Base-by-base conservation (phyloP, 805 yeast species). In the Saturnispora dispora region DNA sequence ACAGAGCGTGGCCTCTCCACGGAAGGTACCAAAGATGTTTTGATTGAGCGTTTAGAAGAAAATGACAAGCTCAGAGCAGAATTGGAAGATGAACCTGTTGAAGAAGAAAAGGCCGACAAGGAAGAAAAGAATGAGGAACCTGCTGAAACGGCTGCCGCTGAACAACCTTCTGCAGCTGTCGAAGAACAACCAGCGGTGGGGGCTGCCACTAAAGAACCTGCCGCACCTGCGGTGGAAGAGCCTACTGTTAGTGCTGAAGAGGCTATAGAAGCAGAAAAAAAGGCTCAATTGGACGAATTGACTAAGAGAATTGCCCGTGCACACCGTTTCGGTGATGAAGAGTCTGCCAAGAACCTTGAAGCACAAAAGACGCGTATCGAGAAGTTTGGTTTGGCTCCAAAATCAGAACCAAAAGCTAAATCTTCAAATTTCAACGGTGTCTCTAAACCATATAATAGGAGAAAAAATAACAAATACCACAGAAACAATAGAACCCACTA, bases 1-100 rank as follows among this genome's bases (percentile, higher is more conserved):
- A 83, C 83, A 59, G 67, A 75, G 22, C 81, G 82, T 55, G 85
- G 83, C 1, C 75, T 91, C 47, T 65, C 93, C 2, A 71, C 73
- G 5, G 77, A 77, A 39, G 98, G 98, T 22, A 82, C 87, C 59
- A 91, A 91, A 67, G 81, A 84, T 42, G 96, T 88, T 48, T 70
- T 85, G 58, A 71, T 85, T 52, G 77, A 77, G 15, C 76, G 93
- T 59, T 70, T 85, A 55, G 77, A 73, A 53, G 88, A 81, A 54
- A 66, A 75, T 32, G 90, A 82, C 58, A 65, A 63, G 53, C 56
- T 65, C 40, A 63, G 58, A 41, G 68, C 65, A 17, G 68, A 62
- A 41, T 53, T 63, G 32, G 56, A 52, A 20, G 60, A 56, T 5
- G 64, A 57, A 6, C 57, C 52, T 30, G 55, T 48, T 11, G 60